Percentiles rank a stretch among this genome's conserved stretches.
phyloP scores from a whole-genome alignment of 139 green algal genomes.

The Chlamydomonas schloesseri region DNA sequence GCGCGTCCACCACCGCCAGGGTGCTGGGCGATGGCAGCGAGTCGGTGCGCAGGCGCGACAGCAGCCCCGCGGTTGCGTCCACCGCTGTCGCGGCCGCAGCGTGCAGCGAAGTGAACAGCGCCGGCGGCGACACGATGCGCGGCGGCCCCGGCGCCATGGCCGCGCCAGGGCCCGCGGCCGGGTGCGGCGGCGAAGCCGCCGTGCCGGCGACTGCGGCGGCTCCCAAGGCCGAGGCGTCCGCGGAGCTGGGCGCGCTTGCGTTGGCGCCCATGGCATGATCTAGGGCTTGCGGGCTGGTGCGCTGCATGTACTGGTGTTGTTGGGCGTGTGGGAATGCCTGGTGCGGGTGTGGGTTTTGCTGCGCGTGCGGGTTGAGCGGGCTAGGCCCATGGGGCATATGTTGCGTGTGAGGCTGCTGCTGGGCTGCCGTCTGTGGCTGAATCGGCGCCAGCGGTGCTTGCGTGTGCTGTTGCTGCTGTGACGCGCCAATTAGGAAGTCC shows the following conservation, averaged over 20 bases:
- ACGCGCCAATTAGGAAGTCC: constrained; percentile 1
- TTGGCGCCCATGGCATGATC: neutral
- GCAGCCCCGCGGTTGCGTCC: neutral
- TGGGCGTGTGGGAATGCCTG: too few species aligned
- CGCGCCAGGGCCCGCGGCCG: neutral
- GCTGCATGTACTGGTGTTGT: too few species aligned
- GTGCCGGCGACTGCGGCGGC: neutral
- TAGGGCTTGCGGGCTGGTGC: too few species aligned
- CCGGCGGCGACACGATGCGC: neutral
- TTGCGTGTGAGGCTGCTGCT: neutral
- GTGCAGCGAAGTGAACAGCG: constrained; percentile 9
- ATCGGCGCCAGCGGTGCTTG: neutral
- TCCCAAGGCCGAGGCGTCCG: neutral
- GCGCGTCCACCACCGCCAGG: constrained; percentile 13
- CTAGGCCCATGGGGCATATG: too few species aligned
- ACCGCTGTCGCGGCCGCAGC: neutral
- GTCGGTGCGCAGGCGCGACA: constrained; percentile 32
- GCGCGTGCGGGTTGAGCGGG: too few species aligned
- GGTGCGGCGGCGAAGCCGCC: neutral
- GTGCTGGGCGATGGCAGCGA: constrained; percentile 24
- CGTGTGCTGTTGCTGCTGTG: neutral
- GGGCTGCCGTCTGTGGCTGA: neutral
- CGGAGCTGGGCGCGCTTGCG: neutral
- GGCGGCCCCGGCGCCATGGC: neutral
- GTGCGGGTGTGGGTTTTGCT: too few species aligned